A percentile compares a stretch with the other conserved stretches of the same genome.
These are phyloP conservation scores for Trichothecium sympodiale DNA, from an alignment of 2,329 filamentous ascomycete genomes.

Conservation along the genomic window DNA sequence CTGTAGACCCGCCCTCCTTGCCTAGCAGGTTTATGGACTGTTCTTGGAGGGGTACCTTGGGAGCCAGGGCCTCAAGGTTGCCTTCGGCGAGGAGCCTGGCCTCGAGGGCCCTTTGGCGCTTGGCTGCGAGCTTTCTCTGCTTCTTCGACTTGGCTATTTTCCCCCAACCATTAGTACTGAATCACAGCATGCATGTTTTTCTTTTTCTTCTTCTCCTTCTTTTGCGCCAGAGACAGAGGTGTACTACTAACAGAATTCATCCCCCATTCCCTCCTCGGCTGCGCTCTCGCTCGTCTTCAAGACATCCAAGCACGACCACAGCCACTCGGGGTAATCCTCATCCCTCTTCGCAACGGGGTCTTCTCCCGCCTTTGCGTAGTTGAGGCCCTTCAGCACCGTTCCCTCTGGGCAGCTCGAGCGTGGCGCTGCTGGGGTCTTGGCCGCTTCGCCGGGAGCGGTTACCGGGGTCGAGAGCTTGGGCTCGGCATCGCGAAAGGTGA, in stretches of 20 bases:
- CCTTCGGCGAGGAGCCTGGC: slow-evolving; percentile 50
- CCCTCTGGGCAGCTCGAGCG: slow-evolving; percentile 52
- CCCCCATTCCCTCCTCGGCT: slow-evolving; percentile 47
- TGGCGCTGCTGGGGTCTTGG: slow-evolving; percentile 16
- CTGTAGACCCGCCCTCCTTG: slow-evolving; percentile 27
- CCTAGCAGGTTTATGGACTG: slow-evolving; percentile 66
- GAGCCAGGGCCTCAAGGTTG: slow-evolving; percentile 52
- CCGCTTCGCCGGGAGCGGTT: slow-evolving; percentile 18
- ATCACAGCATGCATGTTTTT: not conserved
- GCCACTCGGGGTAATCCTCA: slow-evolving; percentile 67
- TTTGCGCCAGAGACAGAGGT: not conserved
- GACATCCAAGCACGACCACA: slow-evolving; percentile 62
- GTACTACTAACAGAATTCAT: slow-evolving; percentile 63
- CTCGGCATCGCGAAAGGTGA: slow-evolving; percentile 23
- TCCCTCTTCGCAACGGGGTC: slow-evolving; percentile 68
- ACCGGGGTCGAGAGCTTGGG: slow-evolving; percentile 24
- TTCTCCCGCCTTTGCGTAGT: slow-evolving; percentile 61
- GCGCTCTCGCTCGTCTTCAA: slow-evolving; percentile 36
- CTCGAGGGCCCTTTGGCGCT: slow-evolving; percentile 46
- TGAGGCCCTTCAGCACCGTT: slow-evolving; percentile 61
- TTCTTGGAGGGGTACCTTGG: slow-evolving; percentile 64
- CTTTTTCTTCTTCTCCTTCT: not conserved
- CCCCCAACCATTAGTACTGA: slow-evolving; percentile 9
- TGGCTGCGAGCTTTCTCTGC: slow-evolving; percentile 60
- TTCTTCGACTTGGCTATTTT: slow-evolving; percentile 74